phyloP scores from a whole-genome alignment of 2,329 filamentous ascomycete species.

The Boeremia exigua region DNA sequence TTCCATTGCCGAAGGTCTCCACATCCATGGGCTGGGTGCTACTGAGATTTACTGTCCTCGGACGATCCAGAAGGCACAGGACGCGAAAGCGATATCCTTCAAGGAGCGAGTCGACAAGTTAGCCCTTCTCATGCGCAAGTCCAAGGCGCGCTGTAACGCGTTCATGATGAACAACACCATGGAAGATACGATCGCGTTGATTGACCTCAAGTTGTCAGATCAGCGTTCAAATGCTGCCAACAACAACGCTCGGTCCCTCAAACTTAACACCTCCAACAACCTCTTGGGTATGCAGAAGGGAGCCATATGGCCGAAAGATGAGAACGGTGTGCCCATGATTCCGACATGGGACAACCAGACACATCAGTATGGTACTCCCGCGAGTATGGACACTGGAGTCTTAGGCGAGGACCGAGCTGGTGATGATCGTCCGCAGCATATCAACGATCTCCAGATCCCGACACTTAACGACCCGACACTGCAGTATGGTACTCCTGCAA shows the following conservation, averaged over 20 bases:
- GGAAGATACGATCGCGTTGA: background rate
- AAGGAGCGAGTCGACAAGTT: background rate
- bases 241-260: background rate
- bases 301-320: background rate
- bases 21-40: background rate
- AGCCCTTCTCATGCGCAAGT: background rate
- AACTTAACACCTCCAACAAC: background rate
- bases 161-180: slow-evolving; percentile 1
- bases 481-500: too few relatives aligned
- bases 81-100: background rate
- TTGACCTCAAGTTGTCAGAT: background rate
- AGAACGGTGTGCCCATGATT: background rate
- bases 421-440: background rate
- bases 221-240: background rate
- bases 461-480: too few relatives aligned
- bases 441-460: background rate
- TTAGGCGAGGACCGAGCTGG: background rate
- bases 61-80: background rate
- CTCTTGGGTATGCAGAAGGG: background rate
- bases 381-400: background rate
- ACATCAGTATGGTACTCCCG: background rate
- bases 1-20: background rate
- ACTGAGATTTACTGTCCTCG: background rate
- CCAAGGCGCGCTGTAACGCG: slow-evolving; percentile 1
- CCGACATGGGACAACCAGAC: background rate